Base-by-base conservation (phyloP, 176 grass and related monocot genomes). In the Leersia perrieri region DNA sequence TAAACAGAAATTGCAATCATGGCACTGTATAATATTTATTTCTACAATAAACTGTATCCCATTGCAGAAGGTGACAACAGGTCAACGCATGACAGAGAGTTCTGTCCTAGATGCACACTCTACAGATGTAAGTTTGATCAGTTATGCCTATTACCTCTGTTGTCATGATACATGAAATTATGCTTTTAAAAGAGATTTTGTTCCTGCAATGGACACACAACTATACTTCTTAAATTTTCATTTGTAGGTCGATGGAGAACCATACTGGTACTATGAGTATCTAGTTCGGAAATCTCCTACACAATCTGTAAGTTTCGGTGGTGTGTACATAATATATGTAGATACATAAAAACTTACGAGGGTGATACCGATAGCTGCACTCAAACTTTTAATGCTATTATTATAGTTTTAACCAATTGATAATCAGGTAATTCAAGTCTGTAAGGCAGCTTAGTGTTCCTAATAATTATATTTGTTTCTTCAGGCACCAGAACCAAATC, bases 191-290 rank as follows among this genome's bases (percentile, higher is more conserved):
- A 32, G 6, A 65, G 6, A 41, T 39, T 30, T 41, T 5, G 13
- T 83, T 79, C 70, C 5, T 15, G 3, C n/a, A 73, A 20, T 26
- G 77, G 66, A 82, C 25, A 82, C 20, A 31, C 12, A 11, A 13
- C 31, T 25, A 5, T 40, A 34, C 47, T 79, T 71, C 60, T 30
- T 3, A 45, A 72, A 67, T 41, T 84, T 44, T 63, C n/a, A 23
- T 89, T 70, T 93, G 36, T 80, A 98, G 92, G 80, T 98, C 83
- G 84, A 82, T 13, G 88, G 84, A 81, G 86, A 98, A 76, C 92
- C 86, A 66, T 98, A 95, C 33, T 98, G 96, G 96, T 98, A 90
- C 84, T 98, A 95, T 9, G 96, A 98, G 77, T 98, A 98, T 41
- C 87, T 98, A 80, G 55, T 98, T 90, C 88, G 92, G 12, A 98